phyloP scores from a whole-genome alignment of 108 stramenopile species.

The Nitzschia putrida region DNA sequence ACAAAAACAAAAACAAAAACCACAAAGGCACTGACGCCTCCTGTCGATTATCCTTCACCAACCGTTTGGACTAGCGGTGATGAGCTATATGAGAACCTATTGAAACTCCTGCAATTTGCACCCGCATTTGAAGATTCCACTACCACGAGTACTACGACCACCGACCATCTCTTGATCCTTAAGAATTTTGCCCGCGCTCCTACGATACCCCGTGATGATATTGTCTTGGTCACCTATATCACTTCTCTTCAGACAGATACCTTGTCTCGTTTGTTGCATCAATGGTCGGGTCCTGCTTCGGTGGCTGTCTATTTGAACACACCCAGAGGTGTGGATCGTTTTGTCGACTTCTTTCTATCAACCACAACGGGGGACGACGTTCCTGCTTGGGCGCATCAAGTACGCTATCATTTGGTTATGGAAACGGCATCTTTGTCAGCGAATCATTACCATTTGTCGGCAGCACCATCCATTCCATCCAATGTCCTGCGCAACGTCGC shows the following conservation, averaged over 20 bases:
- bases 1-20: too few relatives aligned
- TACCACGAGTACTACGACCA: too few relatives aligned
- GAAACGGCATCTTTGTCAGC: not conserved
- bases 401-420: constrained; percentile 7
- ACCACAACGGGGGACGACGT: not conserved
- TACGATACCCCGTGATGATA: not conserved
- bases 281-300: constrained; percentile 11
- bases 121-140: too few relatives aligned
- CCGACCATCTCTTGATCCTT: too few relatives aligned
- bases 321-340: not conserved
- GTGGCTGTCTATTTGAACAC: constrained; percentile 10
- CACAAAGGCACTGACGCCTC: too few relatives aligned
- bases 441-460: too few relatives aligned
- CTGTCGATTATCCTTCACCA: too few relatives aligned
- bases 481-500: constrained; percentile 38
- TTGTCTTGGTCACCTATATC: constrained; percentile 4
- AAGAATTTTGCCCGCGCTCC: too few relatives aligned
- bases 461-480: constrained; percentile 7
- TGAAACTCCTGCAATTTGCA: too few relatives aligned
- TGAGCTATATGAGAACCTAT: too few relatives aligned
- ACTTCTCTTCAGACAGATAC: constrained; percentile 1
- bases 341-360: not conserved
- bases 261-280: not conserved
- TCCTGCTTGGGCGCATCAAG: not conserved
- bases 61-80: too few relatives aligned